phyloP scores from a whole-genome alignment of 495 filamentous ascomycete genomes.

The Bombardia bombarda region DNA sequence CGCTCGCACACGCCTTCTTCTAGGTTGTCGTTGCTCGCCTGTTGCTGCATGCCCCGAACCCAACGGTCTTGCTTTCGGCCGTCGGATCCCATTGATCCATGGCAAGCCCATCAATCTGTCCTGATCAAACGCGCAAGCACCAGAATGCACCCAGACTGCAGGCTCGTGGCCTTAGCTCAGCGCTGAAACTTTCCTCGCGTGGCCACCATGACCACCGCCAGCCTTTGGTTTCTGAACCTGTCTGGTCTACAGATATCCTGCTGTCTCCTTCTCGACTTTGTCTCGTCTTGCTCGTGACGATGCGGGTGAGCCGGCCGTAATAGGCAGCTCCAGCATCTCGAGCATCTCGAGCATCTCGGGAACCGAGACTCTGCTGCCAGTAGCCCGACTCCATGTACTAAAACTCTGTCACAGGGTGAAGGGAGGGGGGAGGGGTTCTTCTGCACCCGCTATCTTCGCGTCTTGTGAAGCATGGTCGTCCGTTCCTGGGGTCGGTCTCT shows the following conservation, averaged over 20 bases:
- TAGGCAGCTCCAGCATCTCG: conserved; percentile 7
- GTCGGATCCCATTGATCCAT: conserved; percentile 6
- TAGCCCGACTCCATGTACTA: conserved; percentile 2
- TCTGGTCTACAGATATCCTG: too few species aligned
- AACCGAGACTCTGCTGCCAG: background rate
- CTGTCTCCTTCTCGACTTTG: background rate
- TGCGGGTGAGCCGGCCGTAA: conserved; percentile 6
- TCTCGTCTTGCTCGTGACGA: too few species aligned
- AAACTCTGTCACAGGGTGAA: conserved; percentile 4
- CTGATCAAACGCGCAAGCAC: conserved; percentile 3
- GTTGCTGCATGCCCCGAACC: conserved; percentile 10
- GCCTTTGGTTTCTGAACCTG: too few species aligned
- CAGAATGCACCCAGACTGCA: conserved; percentile 6
- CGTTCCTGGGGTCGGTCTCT: too few species aligned
- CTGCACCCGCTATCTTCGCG: conserved; percentile 11
- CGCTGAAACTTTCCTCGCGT: conserved; percentile 5
- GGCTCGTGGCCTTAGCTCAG: conserved; percentile 5
- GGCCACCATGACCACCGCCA: too few species aligned
- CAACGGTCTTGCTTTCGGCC: conserved; percentile 20
- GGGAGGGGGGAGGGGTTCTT: conserved; percentile 1
- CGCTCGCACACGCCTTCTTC: conserved; percentile 14
- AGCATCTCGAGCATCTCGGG: too few species aligned
- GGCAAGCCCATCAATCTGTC: background rate
- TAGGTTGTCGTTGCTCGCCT: too few species aligned
- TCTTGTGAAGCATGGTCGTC: conserved; percentile 2